Conservation (phyloP, 2,329 filamentous ascomycete species). For the Exophiala lecanii-corni region DNA sequence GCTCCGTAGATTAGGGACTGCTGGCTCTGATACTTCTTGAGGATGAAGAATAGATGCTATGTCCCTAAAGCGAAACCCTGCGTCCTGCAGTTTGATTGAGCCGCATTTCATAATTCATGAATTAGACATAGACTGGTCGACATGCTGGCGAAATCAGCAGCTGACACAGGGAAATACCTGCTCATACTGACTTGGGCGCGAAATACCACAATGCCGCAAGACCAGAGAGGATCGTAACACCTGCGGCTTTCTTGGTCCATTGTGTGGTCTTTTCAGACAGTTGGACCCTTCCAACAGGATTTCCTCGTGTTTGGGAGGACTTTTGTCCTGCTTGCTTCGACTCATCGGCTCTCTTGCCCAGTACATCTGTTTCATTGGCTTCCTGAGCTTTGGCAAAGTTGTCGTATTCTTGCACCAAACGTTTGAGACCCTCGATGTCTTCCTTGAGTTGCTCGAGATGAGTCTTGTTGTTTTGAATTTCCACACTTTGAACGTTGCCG, state of each 20-base stretch:
- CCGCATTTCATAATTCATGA: no score
- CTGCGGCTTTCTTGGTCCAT: slow-evolving; percentile 27
- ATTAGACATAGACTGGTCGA: no score
- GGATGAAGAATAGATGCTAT: no score
- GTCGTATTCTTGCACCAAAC: slow-evolving; percentile 50
- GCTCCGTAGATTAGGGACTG: no score
- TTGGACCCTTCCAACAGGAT: slow-evolving; percentile 11
- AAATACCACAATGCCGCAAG: slow-evolving; percentile 30
- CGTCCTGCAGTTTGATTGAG: no score
- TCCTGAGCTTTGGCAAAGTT: slow-evolving; percentile 22
- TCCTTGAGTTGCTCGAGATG: slow-evolving; percentile 54
- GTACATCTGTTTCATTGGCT: slow-evolving; percentile 17
- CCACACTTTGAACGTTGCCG: slow-evolving; percentile 94
- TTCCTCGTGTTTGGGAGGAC: slow-evolving; percentile 8
- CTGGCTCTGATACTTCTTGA: no score
- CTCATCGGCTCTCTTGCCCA: slow-evolving; percentile 11
- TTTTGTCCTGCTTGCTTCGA: background rate
- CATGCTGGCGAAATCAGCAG: no score
- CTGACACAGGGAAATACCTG: no score
- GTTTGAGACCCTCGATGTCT: slow-evolving; percentile 69
- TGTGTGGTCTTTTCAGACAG: slow-evolving; percentile 20
- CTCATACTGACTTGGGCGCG: slow-evolving; percentile 24
- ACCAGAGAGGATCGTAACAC: slow-evolving; percentile 28
- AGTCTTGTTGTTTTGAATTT: slow-evolving; percentile 66
- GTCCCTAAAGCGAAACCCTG: no score